phyloP scores from a whole-genome alignment of 1,139 yeast species.

The Geotrichum carabidarum region DNA sequence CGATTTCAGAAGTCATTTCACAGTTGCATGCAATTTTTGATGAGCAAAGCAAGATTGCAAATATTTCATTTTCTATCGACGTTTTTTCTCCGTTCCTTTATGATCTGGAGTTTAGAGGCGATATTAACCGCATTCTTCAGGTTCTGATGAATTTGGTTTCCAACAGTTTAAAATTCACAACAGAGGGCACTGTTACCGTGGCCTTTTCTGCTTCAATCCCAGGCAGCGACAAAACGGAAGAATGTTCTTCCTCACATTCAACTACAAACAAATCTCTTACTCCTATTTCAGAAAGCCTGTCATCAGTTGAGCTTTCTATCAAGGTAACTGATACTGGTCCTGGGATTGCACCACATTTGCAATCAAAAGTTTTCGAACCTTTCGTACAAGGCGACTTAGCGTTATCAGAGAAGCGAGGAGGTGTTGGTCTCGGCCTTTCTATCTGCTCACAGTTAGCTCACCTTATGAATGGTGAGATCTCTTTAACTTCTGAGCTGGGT shows the following conservation, averaged over 20 bases:
- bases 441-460: conserved; percentile 80
- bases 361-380: conserved; percentile 82
- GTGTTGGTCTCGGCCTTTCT: conserved; percentile 87
- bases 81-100: conserved; percentile 42
- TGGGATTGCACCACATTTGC: conserved; percentile 78
- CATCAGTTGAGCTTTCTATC: not conserved
- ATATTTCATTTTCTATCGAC: conserved; percentile 45
- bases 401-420: conserved; percentile 78
- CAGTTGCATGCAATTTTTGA: conserved; percentile 85
- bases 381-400: conserved; percentile 94
- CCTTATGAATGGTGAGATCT: conserved; percentile 13
- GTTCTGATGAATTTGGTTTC: conserved; percentile 89
- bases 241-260: not conserved
- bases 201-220: conserved; percentile 36
- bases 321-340: conserved; percentile 80
- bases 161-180: conserved; percentile 83
- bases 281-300: not conserved
- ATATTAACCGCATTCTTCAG: conserved; percentile 87
- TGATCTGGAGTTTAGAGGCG: conserved; percentile 66
- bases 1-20: conserved; percentile 65
- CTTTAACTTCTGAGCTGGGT: conserved; percentile 53
- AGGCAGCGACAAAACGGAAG: not conserved
- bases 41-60: conserved; percentile 73
- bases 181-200: conserved; percentile 75
- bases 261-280: no score